These are phyloP conservation scores for carrot (Daucus carota) DNA, from an alignment of 129 eudicot genomes.

Conservation along the genomic window DH1_v3.0 NC_030383.2:1051501-1052000, in stretches of 20 bases:
- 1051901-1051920: background rate
- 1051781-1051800: slow-evolving; percentile 33
- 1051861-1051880: slow-evolving; percentile 24
- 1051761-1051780: background rate
- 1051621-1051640: background rate
- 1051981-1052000: slow-evolving; percentile 42
- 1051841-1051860: slow-evolving; percentile 42
- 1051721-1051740: background rate
- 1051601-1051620: background rate
- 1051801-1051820: slow-evolving; percentile 34
- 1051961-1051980: background rate
- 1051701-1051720: background rate
- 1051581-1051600: background rate
- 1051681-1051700: background rate
- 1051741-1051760: background rate
- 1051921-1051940: background rate
- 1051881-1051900: background rate
- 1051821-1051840: slow-evolving; percentile 49
- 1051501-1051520: background rate
- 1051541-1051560: background rate
- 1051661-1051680: too few relatives aligned
- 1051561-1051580: background rate
- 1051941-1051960: background rate
- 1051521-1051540: background rate
- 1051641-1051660: background rate